These are phyloP conservation scores for Ciborinia camelliae DNA, from an alignment of 2,329 filamentous ascomycete genomes.

Conservation along the genomic window DNA sequence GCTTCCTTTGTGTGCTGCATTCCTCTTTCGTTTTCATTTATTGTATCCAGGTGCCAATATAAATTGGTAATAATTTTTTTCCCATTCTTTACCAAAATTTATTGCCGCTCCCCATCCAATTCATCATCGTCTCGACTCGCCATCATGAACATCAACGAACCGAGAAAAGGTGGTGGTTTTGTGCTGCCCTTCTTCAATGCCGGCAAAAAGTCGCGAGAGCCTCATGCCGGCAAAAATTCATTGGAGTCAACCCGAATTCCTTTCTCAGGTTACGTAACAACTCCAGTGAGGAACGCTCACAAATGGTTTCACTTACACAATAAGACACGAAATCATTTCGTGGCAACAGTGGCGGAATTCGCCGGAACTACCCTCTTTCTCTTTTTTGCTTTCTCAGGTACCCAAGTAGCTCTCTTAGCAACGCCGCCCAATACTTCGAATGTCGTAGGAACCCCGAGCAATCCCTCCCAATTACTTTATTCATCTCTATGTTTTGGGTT, in stretches of 20 bases:
- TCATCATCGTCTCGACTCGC: constrained; percentile 18
- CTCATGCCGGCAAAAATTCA: constrained; percentile 21
- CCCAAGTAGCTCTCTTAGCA: constrained; percentile 29
- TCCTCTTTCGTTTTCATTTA: neutral
- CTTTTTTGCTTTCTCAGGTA: constrained; percentile 31
- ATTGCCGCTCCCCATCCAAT: neutral
- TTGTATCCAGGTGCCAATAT: neutral
- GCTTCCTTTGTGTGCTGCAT: neutral
- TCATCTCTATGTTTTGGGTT: constrained; percentile 31
- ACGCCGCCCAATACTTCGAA: constrained; percentile 30
- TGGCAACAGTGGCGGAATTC: constrained; percentile 29
- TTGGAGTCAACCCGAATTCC: constrained; percentile 26
- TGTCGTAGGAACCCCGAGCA: constrained; percentile 43
- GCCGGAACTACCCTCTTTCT: constrained; percentile 33
- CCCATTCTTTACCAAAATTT: neutral
- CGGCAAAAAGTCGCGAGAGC: constrained; percentile 13
- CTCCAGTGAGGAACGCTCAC: neutral
- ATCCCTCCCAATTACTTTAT: constrained; percentile 41
- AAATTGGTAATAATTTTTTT: neutral
- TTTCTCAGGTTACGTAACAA: constrained; percentile 15
- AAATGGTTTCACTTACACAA: constrained; percentile 22
- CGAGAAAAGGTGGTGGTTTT: constrained; percentile 25
- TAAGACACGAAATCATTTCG: constrained; percentile 16
- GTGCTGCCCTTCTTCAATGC: constrained; percentile 28
- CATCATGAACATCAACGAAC: constrained; percentile 32